Evolutionary conservation across 2,329 filamentous ascomycete genomes (phyloP), one percentile per base, ranked within the genome.

Genomic region (Dactylonectria macrodidyma): DNA sequence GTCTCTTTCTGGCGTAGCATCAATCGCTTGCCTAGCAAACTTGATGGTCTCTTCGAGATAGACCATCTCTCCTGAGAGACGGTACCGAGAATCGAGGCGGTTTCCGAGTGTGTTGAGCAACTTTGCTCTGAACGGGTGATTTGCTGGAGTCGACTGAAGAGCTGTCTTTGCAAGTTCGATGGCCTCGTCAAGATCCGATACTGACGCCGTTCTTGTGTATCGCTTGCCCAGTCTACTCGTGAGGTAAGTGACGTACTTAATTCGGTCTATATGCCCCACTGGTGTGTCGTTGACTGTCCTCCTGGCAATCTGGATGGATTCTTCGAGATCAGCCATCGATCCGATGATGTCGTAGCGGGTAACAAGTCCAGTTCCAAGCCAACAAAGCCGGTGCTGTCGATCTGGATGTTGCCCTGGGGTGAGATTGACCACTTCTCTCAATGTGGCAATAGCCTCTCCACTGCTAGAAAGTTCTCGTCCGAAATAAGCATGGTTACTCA

Each of bases 1-100:
- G 47, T 66, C 30, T 19, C 46, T 16, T 24, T 46, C 30, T 16
- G 51, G 57, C 10, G 51, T 66, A 5, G 19, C 14, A 38, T 51
- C 51, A 8, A 66, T n/a, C 7, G 50, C 50, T 19, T 34, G 22
- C 8, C 26, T 50, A 4, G 22, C 19, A 14, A 55, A 26, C 16
- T 41, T 36, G 6, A 55, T 62, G 44, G 11, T 41, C 6, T 14
- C 26, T 41, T 41, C 38, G 10, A 41, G 38, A 5, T 41, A 16
- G 38, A 14, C 12, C 12, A 11, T 41, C 38, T 41, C 38, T 41
- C 38, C 38, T 41, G 38, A 24, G 26, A 24, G 3, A 44, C 10
- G 33, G 34, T 16, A 24, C 34, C 9, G 5, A n/a, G 14, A 41
- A 19, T 26, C 34, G 34, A 41, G 34, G 19, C 38, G 38, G 38